Evolutionary conservation across 306 rosid genomes (phyloP).

Genomic region (Gillenia trifoliata): DNA sequence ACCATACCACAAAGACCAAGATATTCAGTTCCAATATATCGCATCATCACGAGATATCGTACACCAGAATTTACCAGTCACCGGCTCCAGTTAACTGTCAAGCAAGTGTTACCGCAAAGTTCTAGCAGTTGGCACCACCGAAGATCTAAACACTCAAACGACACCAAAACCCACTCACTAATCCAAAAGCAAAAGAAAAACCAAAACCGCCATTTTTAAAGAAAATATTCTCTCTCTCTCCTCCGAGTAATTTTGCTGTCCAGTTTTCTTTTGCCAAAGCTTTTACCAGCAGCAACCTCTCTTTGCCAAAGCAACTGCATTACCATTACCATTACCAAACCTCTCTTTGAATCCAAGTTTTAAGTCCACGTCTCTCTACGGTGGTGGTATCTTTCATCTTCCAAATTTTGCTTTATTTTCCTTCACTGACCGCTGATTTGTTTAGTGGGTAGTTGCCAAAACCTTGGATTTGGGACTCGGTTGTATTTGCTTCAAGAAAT

Average conservation of each 20-base stretch:
- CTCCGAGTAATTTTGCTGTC: constrained; percentile 10
- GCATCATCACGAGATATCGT: neutral
- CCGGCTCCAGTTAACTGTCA: neutral
- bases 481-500: neutral
- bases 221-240: constrained; percentile 4
- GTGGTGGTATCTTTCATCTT: constrained; percentile 26
- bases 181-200: neutral
- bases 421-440: constrained; percentile 23
- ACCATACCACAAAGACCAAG: neutral
- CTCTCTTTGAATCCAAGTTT: constrained; percentile 71
- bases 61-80: neutral
- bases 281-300: constrained; percentile 10
- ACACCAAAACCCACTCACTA: constrained; percentile 16
- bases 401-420: constrained; percentile 21
- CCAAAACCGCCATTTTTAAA: constrained; percentile 22
- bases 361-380: constrained; percentile 26
- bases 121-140: neutral
- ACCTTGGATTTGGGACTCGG: constrained; percentile 30
- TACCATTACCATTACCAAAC: constrained; percentile 14
- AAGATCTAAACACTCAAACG: neutral
- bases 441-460: constrained; percentile 34
- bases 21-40: neutral
- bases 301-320: neutral
- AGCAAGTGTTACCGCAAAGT: neutral
- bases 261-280: neutral